These are phyloP conservation scores for Lithospermum erythrorhizon DNA, from an alignment of 257 asterid genomes.

Conservation along the genomic window DNA sequence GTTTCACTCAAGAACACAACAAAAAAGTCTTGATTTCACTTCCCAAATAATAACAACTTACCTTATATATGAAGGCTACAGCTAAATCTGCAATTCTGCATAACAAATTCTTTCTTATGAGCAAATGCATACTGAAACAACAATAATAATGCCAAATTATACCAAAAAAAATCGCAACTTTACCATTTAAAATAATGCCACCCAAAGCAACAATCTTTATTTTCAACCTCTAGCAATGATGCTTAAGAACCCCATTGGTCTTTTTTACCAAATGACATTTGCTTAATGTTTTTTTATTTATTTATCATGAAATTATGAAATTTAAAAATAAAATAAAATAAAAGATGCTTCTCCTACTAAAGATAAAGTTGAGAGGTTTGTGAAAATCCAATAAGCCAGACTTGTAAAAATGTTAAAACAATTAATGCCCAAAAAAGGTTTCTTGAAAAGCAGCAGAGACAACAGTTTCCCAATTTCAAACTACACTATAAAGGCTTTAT, in stretches of 20 bases:
- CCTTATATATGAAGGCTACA: constrained; percentile 28
- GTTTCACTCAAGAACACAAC: constrained; percentile 15
- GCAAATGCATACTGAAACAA: constrained; percentile 43
- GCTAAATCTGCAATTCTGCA: constrained; percentile 73
- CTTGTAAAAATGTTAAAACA: not conserved
- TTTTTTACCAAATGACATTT: too few relatives aligned
- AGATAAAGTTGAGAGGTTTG: too few relatives aligned
- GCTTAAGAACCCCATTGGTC: too few relatives aligned
- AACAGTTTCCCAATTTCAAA: too few relatives aligned
- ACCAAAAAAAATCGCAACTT: not conserved
- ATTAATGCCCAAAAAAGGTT: not conserved
- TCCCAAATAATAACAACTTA: constrained; percentile 14
- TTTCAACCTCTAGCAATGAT: too few relatives aligned
- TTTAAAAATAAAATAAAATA: too few relatives aligned
- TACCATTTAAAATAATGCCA: not conserved
- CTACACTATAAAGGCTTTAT: too few relatives aligned
- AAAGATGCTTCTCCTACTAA: too few relatives aligned
- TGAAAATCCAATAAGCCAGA: not conserved
- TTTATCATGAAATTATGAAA: too few relatives aligned
- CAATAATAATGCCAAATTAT: not conserved
- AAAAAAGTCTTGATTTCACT: constrained; percentile 13
- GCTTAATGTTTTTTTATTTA: too few relatives aligned
- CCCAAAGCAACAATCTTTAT: too few relatives aligned
- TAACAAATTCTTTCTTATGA: constrained; percentile 46
- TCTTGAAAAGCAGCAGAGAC: too few relatives aligned